Base-by-base conservation (phyloP, 2,329 filamentous ascomycete genomes). In the Talaromyces pinophilus region DNA sequence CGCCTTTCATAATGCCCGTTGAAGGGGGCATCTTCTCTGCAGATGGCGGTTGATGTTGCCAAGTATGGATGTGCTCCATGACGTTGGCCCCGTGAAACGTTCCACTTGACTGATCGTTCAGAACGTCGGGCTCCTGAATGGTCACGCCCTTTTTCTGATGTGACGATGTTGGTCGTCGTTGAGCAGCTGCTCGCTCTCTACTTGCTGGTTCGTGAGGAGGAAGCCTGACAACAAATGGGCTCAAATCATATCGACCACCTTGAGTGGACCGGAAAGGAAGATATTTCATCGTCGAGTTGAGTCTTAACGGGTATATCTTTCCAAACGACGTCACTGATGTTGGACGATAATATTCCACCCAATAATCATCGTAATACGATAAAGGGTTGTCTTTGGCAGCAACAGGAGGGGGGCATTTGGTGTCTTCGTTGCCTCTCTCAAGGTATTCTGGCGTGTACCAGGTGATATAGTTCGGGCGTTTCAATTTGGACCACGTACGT, bases 291-390 rank as follows among this genome's bases (percentile, higher is more conserved):
- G 92, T 95, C 0, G 92, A 93, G 74, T 94, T 96, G 86, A 98
- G 92, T 75, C 92, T 93, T 79, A 91, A 97, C 0, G 92, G 88
- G 75, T 97, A 97, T 76, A 97, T 91, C 75, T 97, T 99, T 15
- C 89, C 86, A 70, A 98, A 92, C 0, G 92, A 95, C 0, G 95
- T 97, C 1, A 98, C 81, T 0, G 91, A 92, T 7, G 92, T 85
- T 0, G 95, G 95, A 15, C 93, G 88, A 76, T 99, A 99, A 77
- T 97, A 98, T 76, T 99, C 95, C 7, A 95, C 83, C 95, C 95
- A 99, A 78, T 97, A 99, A 77, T 98, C 93, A 74, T 98, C 94
- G 67, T 92, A 92, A 67, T 86, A 87, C 81, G 72, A 76, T 69
- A 77, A 66, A 15, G 74, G 69, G 5, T 75, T 74, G 60, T 76